Conservation (phyloP, 768 basidiomycete genomes). For the Postia placenta region DNA sequence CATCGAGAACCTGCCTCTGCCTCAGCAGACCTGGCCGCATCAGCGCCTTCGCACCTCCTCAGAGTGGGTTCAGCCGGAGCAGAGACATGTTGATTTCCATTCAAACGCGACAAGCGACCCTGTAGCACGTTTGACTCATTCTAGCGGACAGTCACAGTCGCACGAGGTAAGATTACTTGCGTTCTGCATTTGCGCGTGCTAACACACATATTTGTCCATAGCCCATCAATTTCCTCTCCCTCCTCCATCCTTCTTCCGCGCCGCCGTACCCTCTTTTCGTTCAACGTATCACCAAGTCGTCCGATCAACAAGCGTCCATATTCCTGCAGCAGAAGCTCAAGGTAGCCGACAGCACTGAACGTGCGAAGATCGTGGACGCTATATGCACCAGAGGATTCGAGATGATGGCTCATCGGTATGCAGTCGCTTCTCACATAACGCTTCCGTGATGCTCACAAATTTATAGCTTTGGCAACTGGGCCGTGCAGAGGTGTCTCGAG, state of each 20-base stretch:
- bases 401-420: slow-evolving; percentile 86
- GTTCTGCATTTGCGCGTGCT: too few species aligned
- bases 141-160: slow-evolving; percentile 21
- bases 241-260: slow-evolving; percentile 79
- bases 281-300: slow-evolving; percentile 79
- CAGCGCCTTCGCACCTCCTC: slow-evolving; percentile 16
- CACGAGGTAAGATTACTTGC: slow-evolving; percentile 44
- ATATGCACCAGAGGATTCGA: slow-evolving; percentile 81
- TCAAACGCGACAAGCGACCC: slow-evolving; percentile 9
- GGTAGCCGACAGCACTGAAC: slow-evolving; percentile 71
- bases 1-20: slow-evolving; percentile 13
- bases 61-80: slow-evolving; percentile 22
- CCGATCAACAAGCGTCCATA: slow-evolving; percentile 87
- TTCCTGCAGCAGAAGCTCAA: slow-evolving; percentile 89
- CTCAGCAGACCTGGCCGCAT: slow-evolving; percentile 18
- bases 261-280: slow-evolving; percentile 83
- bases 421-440: background rate
- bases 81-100: slow-evolving; percentile 8
- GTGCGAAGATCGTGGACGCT: slow-evolving; percentile 81
- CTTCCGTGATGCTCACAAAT: slow-evolving; percentile 1
- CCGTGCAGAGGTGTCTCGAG: slow-evolving; percentile 82
- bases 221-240: slow-evolving; percentile 87
- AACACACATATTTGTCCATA: slow-evolving; percentile 24
- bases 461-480: slow-evolving; percentile 85
- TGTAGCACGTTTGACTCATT: slow-evolving; percentile 13